Evolutionary conservation across 2,329 filamentous ascomycete species (phyloP), one percentile per base, ranked within the genome.

Genomic region (Nothopassalora personata): DNA sequence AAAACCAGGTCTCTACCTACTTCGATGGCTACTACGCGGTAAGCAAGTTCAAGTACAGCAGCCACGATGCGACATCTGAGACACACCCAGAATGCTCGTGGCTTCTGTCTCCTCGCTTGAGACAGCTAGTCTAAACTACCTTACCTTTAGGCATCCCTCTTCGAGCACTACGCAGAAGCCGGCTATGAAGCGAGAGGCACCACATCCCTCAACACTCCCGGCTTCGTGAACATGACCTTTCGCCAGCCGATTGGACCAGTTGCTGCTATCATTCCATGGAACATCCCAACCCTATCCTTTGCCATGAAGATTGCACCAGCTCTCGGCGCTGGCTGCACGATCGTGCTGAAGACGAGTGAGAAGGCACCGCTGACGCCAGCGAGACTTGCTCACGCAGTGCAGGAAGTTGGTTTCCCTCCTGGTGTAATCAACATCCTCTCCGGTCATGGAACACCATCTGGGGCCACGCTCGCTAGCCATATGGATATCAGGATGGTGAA

Each of bases 241-340:
- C 57, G 64, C 7, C 67, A 71, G 62, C 69, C 69, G 1, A 67
- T 70, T 23, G 70, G 69, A n/a, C 64, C 66, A 6, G 60, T 67
- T 11, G 68, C 64, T 4, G 81, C 83, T 70, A 91, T 91, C 63
- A 89, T 90, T 58, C 88, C 89, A n/a, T 93, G 89, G 88, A 93
- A 92, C 71, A 89, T 86, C 64, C 89, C 89, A 1, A 79, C 91
- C 1, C 78, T 81, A n/a, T 90, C 90, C 83, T 86, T 86, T 13
- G 83, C 83, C 3, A 88, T 87, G 86, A 91, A 91, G 69, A 79
- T 92, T 1, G 89, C 86, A 15, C 89, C 89, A 45, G 81, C 81
- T 10, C 72, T 84, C 34, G 49, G 49, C 30, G 46, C 57, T 27
- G 0, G 73, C 83, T 3, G 80, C 43, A 58, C 56, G 5, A 58